Evolutionary conservation across 495 filamentous ascomycete species (phyloP), one percentile per base, ranked within the genome.

Genomic region (Aspergillus sparsus): DNA sequence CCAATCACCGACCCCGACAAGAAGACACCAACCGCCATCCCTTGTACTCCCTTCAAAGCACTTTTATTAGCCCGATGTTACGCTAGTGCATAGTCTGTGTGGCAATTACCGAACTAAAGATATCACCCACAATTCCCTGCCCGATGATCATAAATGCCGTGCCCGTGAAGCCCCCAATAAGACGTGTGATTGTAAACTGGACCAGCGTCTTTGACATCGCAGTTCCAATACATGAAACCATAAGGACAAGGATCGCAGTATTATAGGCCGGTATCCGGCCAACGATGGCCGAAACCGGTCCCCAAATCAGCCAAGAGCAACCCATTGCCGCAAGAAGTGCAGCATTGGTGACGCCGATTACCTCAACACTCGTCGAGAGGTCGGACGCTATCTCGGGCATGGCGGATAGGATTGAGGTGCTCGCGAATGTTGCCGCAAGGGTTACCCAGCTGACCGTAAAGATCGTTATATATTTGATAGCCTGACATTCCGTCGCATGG

Each of bases 91-190:
- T n/a, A n/a, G n/a, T n/a, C n/a, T n/a, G n/a, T n/a, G n/a, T 27
- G 21, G 21, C 3, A 27, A 27, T 1, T 27, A 27, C 21, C 3
- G 21, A 27, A 3, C 21, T 27, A 3, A 36, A 53, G 15, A 53
- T 37, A 37, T 53, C 50, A 6, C 13, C 50, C 7, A 53, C 39
- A 2, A 36, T 35, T 18, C 15, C 21, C 13, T 36, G 31, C 0
- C 50, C 50, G 6, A 12, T 35, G 21, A 39, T 35, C 32, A 53
- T 36, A 36, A 37, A 53, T 5, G n/a, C n/a, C 50, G 50, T 53
- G 6, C 33, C 50, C 5, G 32, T 34, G n/a, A 52, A 21, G 2
- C 21, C 49, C 1, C 13, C 15, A 5, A 53, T 16, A 3, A 53
- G 13, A 0, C 50, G 9, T 15, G 39, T n/a, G 0, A 16, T 6